phyloP scores from a whole-genome alignment of 169 alveolate genomes.

The Plasmodium ovale region DNA sequence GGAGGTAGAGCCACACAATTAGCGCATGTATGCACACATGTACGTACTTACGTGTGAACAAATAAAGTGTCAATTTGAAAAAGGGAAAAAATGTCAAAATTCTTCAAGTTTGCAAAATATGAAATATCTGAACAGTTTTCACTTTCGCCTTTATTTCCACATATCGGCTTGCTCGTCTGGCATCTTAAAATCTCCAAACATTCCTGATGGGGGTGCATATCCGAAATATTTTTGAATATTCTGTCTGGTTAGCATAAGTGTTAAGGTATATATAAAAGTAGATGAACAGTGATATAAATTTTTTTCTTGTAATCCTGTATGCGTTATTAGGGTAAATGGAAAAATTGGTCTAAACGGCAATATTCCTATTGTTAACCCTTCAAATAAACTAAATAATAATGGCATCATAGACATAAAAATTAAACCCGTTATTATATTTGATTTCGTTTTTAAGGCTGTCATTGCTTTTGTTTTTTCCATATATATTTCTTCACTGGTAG shows the following conservation, averaged over 20 bases:
- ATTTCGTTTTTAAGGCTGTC: slow-evolving; percentile 67
- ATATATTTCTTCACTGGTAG: slow-evolving; percentile 56
- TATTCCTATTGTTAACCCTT: slow-evolving; percentile 83
- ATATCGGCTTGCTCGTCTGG: slow-evolving; percentile 74
- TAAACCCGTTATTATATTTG: slow-evolving; percentile 83
- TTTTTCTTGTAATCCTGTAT: slow-evolving; percentile 78
- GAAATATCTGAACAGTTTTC: too few species aligned
- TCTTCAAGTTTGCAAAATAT: not conserved
- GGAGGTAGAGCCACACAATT: too few species aligned
- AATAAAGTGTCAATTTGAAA: not conserved
- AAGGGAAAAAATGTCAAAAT: not conserved
- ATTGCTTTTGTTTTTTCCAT: slow-evolving; percentile 61
- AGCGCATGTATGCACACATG: too few species aligned
- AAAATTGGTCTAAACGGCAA: slow-evolving; percentile 86
- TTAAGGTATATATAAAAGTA: slow-evolving; percentile 84
- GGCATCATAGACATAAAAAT: slow-evolving; percentile 87
- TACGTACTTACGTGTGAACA: too few species aligned
- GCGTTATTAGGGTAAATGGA: slow-evolving; percentile 82
- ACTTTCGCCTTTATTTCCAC: slow-evolving; percentile 77
- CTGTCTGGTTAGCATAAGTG: slow-evolving; percentile 82
- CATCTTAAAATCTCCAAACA: slow-evolving; percentile 76
- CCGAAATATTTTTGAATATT: slow-evolving; percentile 81
- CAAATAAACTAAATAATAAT: slow-evolving; percentile 85
- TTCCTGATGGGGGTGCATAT: slow-evolving; percentile 78
- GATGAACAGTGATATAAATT: slow-evolving; percentile 84